Evolutionary conservation across 306 rosid genomes (phyloP).

Genomic region (Cyclanthera cordifolia): DNA sequence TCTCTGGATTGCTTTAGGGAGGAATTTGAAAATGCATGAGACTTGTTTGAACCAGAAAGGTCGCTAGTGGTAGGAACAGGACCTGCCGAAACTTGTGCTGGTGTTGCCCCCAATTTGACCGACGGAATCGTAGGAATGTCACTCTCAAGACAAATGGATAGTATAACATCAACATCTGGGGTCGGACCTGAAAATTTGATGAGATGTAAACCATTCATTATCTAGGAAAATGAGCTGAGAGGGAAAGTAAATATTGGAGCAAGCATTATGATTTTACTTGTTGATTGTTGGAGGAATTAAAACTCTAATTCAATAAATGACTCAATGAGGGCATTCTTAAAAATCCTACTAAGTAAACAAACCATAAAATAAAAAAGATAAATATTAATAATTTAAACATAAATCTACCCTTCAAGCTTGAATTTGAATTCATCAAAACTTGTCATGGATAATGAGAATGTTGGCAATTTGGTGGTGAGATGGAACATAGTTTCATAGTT

Average conservation of each 20-base stretch:
- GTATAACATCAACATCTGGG: slow-evolving; percentile 72
- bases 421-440: too few species aligned
- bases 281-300: too few species aligned
- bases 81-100: slow-evolving; percentile 33
- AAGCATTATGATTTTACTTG: background rate
- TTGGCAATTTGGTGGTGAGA: too few species aligned
- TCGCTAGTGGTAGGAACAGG: slow-evolving; percentile 60
- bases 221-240: background rate
- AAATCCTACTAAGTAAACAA: too few species aligned
- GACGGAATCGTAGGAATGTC: slow-evolving; percentile 41
- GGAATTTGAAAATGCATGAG: slow-evolving; percentile 51
- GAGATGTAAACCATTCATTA: slow-evolving; percentile 17
- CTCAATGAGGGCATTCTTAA: too few species aligned
- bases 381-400: too few species aligned
- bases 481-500: too few species aligned
- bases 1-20: slow-evolving; percentile 42
- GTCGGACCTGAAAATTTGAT: slow-evolving; percentile 60
- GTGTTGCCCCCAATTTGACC: slow-evolving; percentile 31
- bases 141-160: slow-evolving; percentile 82
- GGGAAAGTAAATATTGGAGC: background rate
- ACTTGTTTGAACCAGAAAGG: slow-evolving; percentile 74
- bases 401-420: too few species aligned
- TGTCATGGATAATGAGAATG: too few species aligned
- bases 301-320: too few species aligned
- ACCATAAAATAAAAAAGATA: too few species aligned